These are phyloP conservation scores for Petrea volubilis DNA, from an alignment of 257 asterid genomes.

Conservation along the genomic window DNA sequence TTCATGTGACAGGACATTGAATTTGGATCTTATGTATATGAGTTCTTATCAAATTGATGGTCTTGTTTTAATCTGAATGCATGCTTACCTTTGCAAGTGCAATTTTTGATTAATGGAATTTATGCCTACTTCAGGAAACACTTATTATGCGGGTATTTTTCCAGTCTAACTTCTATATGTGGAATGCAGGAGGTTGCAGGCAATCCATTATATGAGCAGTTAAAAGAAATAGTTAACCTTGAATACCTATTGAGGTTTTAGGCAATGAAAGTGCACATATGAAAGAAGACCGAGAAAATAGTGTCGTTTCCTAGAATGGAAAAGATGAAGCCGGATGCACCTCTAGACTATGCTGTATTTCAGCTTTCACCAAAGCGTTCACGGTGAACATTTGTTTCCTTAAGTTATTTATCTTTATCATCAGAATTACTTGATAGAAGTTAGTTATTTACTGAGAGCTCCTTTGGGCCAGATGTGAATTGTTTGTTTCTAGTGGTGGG, in stretches of 20 bases:
- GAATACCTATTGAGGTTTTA: not conserved
- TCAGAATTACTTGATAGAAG: not conserved
- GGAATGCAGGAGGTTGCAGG: slow-evolving; percentile 26
- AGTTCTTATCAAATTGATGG: not conserved
- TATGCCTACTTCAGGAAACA: not conserved
- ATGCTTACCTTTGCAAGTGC: not conserved
- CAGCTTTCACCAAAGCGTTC: slow-evolving; percentile 87
- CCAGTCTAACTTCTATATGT: not conserved
- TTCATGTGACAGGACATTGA: not conserved
- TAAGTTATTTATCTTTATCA: slow-evolving; percentile 8
- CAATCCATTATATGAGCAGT: not conserved
- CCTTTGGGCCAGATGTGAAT: slow-evolving; percentile 69
- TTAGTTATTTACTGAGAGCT: slow-evolving; percentile 15
- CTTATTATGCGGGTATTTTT: not conserved
- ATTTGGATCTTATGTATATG: slow-evolving; percentile 18
- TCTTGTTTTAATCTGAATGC: not conserved
- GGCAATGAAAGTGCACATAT: slow-evolving; percentile 32
- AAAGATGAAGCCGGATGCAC: slow-evolving; percentile 64
- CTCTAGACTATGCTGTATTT: slow-evolving; percentile 85
- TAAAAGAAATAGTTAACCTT: not conserved
- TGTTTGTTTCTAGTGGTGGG: slow-evolving; percentile 75
- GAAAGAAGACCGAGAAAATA: slow-evolving; percentile 30
- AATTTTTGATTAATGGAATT: slow-evolving; percentile 4
- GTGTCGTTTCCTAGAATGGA: slow-evolving; percentile 28
- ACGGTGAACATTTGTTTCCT: slow-evolving; percentile 39